Evolutionary conservation across 176 grass and related monocot species (phyloP).

Genomic region (Dactylis glomerata): DNA sequence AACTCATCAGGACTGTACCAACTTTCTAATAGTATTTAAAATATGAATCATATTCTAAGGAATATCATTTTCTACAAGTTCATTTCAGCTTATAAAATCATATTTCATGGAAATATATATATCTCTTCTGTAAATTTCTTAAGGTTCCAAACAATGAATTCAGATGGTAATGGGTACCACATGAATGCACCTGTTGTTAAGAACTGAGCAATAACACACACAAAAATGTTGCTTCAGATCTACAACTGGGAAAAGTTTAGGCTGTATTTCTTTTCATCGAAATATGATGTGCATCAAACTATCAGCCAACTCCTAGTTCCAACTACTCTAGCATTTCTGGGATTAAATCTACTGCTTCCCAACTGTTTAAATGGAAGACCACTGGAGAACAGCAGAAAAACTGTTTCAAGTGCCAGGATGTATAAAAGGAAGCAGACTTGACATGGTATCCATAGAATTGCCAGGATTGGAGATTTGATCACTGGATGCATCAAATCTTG

Average conservation of each 20-base stretch:
- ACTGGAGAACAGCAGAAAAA: background rate
- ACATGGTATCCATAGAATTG: background rate
- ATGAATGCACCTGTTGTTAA: slow-evolving; percentile 6
- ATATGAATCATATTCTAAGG: slow-evolving; percentile 7
- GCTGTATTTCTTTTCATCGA: slow-evolving; percentile 16
- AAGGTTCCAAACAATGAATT: background rate
- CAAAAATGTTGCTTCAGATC: slow-evolving; percentile 10
- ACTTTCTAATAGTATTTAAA: background rate
- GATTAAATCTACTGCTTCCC: background rate
- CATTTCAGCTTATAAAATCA: slow-evolving; percentile 15
- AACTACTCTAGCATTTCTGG: slow-evolving; percentile 13
- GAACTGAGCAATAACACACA: background rate
- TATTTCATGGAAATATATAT: slow-evolving; percentile 4
- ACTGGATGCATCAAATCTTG: slow-evolving; percentile 5
- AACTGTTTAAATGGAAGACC: background rate
- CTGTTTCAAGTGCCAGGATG: background rate
- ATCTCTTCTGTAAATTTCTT: slow-evolving; percentile 5
- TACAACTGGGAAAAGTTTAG: slow-evolving; percentile 11
- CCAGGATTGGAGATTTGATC: slow-evolving; percentile 16
- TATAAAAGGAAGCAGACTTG: background rate
- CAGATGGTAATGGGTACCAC: slow-evolving; percentile 2
- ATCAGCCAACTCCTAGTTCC: slow-evolving; percentile 1
- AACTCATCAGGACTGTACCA: background rate
- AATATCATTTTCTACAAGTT: slow-evolving; percentile 10
- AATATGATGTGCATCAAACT: background rate